These are phyloP conservation scores for Cordyceps pruinosa DNA, from an alignment of 2,329 filamentous ascomycete genomes.

Conservation along the genomic window DNA sequence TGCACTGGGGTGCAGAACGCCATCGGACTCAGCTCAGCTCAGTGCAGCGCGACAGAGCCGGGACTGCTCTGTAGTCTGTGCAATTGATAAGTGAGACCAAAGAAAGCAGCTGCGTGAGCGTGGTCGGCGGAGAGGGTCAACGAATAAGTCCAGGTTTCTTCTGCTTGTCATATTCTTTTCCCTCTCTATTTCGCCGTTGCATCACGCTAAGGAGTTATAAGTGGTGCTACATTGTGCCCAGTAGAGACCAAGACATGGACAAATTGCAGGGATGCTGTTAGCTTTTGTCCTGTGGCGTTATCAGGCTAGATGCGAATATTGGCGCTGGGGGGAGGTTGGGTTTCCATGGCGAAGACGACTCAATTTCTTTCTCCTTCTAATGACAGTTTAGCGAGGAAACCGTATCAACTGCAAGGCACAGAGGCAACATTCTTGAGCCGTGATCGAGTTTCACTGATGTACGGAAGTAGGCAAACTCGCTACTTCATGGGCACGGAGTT, in stretches of 20 bases:
- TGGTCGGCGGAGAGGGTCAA: neutral
- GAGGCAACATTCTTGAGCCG: neutral
- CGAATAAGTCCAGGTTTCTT: neutral
- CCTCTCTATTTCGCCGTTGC: neutral
- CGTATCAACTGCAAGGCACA: neutral
- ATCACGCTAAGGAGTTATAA: neutral
- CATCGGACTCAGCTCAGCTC: neutral
- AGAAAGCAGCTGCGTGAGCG: neutral
- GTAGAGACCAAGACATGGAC: neutral
- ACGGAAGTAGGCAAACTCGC: neutral
- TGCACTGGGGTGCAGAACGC: neutral
- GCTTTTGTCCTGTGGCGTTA: neutral
- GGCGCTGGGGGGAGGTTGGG: slow-evolving; percentile 1
- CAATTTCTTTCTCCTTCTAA: neutral
- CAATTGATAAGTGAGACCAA: neutral
- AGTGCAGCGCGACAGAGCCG: neutral
- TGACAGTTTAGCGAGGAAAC: too few relatives aligned
- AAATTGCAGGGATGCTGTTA: slow-evolving; percentile 5
- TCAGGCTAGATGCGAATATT: slow-evolving; percentile 7
- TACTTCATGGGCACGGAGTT: neutral
- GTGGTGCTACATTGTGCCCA: neutral
- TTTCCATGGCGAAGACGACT: neutral
- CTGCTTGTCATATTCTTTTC: neutral
- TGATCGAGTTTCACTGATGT: neutral
- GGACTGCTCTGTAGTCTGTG: too few relatives aligned